Evolutionary conservation across 2,329 filamentous ascomycete species (phyloP), one percentile per base, ranked within the genome.

Genomic region (Diaporthe citrichinensis): DNA sequence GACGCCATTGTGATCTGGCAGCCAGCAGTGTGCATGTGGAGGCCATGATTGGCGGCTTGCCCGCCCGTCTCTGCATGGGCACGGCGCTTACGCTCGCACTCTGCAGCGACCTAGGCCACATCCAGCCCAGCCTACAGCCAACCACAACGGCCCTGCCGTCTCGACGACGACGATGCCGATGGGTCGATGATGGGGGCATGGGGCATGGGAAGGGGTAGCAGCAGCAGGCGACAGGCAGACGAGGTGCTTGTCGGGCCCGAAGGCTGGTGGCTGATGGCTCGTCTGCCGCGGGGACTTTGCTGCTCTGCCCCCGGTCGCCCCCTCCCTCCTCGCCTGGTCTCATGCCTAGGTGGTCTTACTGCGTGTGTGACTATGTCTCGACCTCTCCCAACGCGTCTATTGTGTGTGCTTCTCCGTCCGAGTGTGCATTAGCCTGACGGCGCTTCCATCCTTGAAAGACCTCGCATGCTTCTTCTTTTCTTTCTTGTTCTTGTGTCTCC

Each of bases 1-100:
- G 74, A 67, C 74, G 74, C 72, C 72, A 68, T 76, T 76, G 74
- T 76, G 74, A 76, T 73, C 46, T 71, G 65, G 65, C 49, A 46
- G 58, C 65, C 49, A 39, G 74, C 62, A 71, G 51, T 58, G 71
- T 76, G 74, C 74, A 74, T 71, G 49, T 67, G 31, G 57, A 67
- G 39, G 74, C 44, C 58, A 23, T 76, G 74, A 76, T 76, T 76
- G 74, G 74, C 51, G 57, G 67, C 44, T 15, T 67, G 74, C 58
- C 59, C 53, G 74, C 71, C 68, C 74, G 67, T 28, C 67, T 67
- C 58, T 53, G 71, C 71, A 53, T 73, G 57, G 65, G 72, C 72
- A 46, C 72, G 67, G 74, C 74, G 74, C 74, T 76, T 76, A 74
- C 31, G 65, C 65, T 34, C 72, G 53, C 57, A 67, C 51, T 53